These are phyloP conservation scores for Pestalotiopsis fici DNA, from an alignment of 2,329 filamentous ascomycete genomes.

Conservation along the genomic window DNA sequence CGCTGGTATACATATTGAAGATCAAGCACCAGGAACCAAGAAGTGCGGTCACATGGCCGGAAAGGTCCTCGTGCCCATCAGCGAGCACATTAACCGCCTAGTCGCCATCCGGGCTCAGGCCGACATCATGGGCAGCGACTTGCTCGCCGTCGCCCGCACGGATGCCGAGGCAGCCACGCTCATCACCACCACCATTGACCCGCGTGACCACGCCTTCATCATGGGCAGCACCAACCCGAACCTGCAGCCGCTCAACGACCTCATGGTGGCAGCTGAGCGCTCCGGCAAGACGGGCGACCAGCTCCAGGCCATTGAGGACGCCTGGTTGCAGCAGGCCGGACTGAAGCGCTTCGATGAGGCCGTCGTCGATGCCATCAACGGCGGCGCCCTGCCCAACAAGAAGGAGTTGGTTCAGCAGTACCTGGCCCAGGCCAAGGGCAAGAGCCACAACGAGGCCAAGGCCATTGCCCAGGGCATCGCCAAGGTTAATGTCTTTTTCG, in stretches of 20 bases:
- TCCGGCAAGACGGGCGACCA: slow-evolving; percentile 78
- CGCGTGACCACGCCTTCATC: slow-evolving; percentile 93
- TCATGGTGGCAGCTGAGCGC: slow-evolving; percentile 85
- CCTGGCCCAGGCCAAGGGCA: slow-evolving; percentile 69
- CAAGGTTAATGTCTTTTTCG: slow-evolving; percentile 82
- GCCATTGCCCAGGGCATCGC: slow-evolving; percentile 76
- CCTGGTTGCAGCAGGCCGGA: slow-evolving; percentile 76
- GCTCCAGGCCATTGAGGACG: slow-evolving; percentile 89
- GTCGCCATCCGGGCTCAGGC: slow-evolving; percentile 96
- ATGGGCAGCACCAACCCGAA: slow-evolving; percentile 83
- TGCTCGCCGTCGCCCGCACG: slow-evolving; percentile 89
- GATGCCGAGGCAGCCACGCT: slow-evolving; percentile 97
- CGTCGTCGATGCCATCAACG: slow-evolving; percentile 79
- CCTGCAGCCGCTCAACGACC: slow-evolving; percentile 82
- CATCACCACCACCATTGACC: slow-evolving; percentile 95
- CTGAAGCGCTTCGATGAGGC: slow-evolving; percentile 91
- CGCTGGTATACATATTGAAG: slow-evolving; percentile 97
- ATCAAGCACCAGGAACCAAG: slow-evolving; percentile 97
- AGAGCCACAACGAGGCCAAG: slow-evolving; percentile 81
- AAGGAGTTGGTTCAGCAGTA: slow-evolving; percentile 67
- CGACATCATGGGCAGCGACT: slow-evolving; percentile 95
- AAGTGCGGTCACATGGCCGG: slow-evolving; percentile 99
- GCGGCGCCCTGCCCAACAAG: slow-evolving; percentile 69
- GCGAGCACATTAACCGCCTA: slow-evolving; percentile 96
- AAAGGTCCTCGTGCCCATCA: slow-evolving; percentile 95